Base-by-base conservation (phyloP, 2,329 filamentous ascomycete genomes). In the Neonectria faginata region DNA sequence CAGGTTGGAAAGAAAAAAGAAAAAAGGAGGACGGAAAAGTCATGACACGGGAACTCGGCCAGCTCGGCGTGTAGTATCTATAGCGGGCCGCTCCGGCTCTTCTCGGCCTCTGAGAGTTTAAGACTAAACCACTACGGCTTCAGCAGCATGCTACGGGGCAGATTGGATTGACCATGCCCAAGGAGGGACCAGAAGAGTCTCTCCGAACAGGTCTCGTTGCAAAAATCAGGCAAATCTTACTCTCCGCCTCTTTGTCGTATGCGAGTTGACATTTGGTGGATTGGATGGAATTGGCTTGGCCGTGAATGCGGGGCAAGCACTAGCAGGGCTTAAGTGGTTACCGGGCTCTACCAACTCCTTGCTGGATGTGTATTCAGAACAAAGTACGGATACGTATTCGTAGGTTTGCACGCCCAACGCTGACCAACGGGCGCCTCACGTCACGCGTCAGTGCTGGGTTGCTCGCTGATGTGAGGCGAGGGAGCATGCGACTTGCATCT, bases 281-380 rank as follows among this genome's bases (percentile, higher is more conserved):
- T 51, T 44, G 39, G 42, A 62, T 57, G 53, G 53, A 56, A 56
- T 45, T 25, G 25, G 25, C 25, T 52, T 33, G 42, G 29, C 27
- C 33, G 41, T 41, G 57, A 57, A 61, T 64, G 62, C 62, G 62
- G 59, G 63, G 63, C 59, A 51, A 14, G 36, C 33, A 55, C 61
- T 64, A 64, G 44, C 60, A 59, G 55, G 61, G 56, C 55, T 60
- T 63, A 59, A 62, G 54, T 59, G 48, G 59, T 62, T 55, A 62
- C 57, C 61, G 62, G 36, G 57, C 47, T 27, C 42, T 44, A 36
- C 36, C 36, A n/a, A 39, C 36, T 39, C 36, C 36, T 7, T 39
- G 16, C 36, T 16, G 36, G 36, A 39, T 16, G 36, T 36, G 36
- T 39, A 6, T 39, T 36, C 33, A 36, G 14, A 39, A 3, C 39